phyloP scores from a whole-genome alignment of 257 asterid species.

The Fraxinus quadrangulata region DNA sequence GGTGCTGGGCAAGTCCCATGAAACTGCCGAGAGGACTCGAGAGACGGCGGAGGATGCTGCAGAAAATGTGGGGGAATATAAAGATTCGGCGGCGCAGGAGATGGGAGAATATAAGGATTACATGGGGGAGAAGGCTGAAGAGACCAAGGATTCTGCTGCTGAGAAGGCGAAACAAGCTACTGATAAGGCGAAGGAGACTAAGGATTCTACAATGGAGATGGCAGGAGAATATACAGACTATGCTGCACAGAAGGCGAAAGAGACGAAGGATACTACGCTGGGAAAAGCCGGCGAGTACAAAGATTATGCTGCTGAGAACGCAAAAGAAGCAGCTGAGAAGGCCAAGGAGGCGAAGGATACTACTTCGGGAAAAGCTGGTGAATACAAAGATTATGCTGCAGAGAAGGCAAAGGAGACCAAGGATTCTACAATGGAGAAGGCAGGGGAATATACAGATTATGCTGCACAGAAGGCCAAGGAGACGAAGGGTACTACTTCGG shows the following conservation, averaged over 20 bases:
- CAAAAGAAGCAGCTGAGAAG: slow-evolving; percentile 18
- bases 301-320: background rate
- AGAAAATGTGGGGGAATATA: background rate
- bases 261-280: slow-evolving; percentile 18
- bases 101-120: background rate
- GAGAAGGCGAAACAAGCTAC: background rate
- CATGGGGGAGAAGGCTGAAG: background rate
- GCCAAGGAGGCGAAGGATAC: slow-evolving; percentile 11
- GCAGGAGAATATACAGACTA: slow-evolving; percentile 8
- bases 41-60: slow-evolving; percentile 27
- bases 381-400: background rate
- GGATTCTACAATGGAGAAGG: slow-evolving; percentile 11
- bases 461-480: slow-evolving; percentile 32
- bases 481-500: slow-evolving; percentile 10
- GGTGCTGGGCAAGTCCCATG: slow-evolving; percentile 43
- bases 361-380: background rate
- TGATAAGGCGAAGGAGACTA: slow-evolving; percentile 15
- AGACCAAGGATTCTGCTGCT: background rate
- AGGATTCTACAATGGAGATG: slow-evolving; percentile 14
- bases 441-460: background rate
- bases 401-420: slow-evolving; percentile 14
- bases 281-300: background rate
- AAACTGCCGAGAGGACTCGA: slow-evolving; percentile 29
- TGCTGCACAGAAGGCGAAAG: slow-evolving; percentile 29
- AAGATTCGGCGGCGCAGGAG: slow-evolving; percentile 13